Evolutionary conservation across 805 yeast genomes (phyloP).

Genomic region (Metschnikowia aberdeeniae): DNA sequence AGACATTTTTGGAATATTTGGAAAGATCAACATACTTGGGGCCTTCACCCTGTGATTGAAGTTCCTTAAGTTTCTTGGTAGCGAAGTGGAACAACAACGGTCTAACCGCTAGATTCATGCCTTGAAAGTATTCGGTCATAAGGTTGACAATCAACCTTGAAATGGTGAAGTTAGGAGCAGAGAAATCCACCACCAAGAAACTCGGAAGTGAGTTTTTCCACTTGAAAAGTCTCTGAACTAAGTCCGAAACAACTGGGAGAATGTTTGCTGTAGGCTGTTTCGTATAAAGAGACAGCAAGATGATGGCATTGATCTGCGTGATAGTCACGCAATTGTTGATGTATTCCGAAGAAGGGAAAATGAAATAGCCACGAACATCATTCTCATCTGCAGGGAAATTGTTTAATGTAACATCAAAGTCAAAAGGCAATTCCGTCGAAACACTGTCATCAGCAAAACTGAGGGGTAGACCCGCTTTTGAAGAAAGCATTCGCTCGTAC

Average conservation of each 20-base stretch:
- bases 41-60: constrained; percentile 33
- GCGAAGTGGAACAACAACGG: constrained; percentile 77
- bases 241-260: constrained; percentile 65
- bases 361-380: constrained; percentile 61
- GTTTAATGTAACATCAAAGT: constrained; percentile 53
- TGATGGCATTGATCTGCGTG: constrained; percentile 73
- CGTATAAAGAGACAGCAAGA: constrained; percentile 64
- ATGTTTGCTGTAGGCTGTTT: constrained; percentile 75
- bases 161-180: constrained; percentile 49
- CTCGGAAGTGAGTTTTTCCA: constrained; percentile 68
- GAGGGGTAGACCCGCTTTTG: constrained; percentile 77
- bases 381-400: constrained; percentile 35
- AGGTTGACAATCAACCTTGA: constrained; percentile 67
- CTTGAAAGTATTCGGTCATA: constrained; percentile 81
- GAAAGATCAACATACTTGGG: constrained; percentile 61
- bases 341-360: constrained; percentile 75
- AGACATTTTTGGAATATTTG: constrained; percentile 60
- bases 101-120: constrained; percentile 72
- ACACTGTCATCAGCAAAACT: constrained; percentile 80
- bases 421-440: constrained; percentile 70
- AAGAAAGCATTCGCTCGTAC: constrained; percentile 69
- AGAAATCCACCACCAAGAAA: constrained; percentile 61
- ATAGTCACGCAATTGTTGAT: constrained; percentile 73
- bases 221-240: constrained; percentile 59
- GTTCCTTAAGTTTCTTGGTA: constrained; percentile 54